Evolutionary conservation across 2,329 filamentous ascomycete species (phyloP), one percentile per base, ranked within the genome.

Genomic region (Chrysosporium keratinophilum): DNA sequence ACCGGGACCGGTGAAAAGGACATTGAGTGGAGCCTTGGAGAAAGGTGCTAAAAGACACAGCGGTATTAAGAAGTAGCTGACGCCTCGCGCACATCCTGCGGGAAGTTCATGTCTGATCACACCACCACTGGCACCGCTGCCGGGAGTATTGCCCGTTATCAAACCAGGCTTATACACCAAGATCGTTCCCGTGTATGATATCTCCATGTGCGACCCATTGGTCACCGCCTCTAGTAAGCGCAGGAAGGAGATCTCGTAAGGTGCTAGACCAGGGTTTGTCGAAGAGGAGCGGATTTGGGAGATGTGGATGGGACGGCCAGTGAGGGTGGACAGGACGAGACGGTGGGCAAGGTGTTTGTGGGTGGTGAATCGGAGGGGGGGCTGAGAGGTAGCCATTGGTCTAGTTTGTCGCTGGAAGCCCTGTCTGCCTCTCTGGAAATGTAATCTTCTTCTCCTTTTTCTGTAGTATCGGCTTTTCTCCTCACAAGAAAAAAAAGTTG

Each of bases 141-240:
- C 88, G 17, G 86, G 77, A 20, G 86, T 82, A 45, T 84, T 85
- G 57, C 93, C 93, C 0, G 88, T 93, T 64, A 98, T 94, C 40
- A 98, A 76, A 35, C 93, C 93, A 0, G 93, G 93, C 60, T 87
- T 85, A 73, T 94, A 98, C 37, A 90, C 84, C 54, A 98, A 80
- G 1, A 88, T 90, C 0, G 93, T 97, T 66, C 93, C 93, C 1
- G 89, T 96, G 73, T 95, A 93, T 10, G 89, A 95, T 62, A 98
- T 95, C 65, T 96, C 90, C 73, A 97, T 88, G 54, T 86, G 83
- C 55, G 87, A 87, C 72, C 93, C 93, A 76, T 98, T 98, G 65
- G 93, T 98, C 63, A 98, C 79, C 61, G 88, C 80, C 70, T 97
- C 93, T 65, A 98, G 83, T 15, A 98, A 85, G 54, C 93, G 90